Evolutionary conservation across 140 eudicot species (phyloP).

Genomic region (Oenanthe javanica): DNA sequence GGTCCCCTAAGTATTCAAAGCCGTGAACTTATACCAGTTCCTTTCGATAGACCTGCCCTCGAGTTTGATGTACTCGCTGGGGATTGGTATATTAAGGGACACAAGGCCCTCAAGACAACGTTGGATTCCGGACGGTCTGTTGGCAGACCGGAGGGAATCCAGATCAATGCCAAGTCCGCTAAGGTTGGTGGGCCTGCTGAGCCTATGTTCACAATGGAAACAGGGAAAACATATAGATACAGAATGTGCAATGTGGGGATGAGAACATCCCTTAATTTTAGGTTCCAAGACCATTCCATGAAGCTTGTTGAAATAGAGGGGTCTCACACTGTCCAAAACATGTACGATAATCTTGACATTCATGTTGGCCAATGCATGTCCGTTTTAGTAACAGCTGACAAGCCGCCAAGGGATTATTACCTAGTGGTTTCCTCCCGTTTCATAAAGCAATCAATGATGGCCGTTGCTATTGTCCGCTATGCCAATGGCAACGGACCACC

Average conservation of each 20-base stretch:
- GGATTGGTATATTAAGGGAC: slow-evolving; percentile 81
- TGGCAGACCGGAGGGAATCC: slow-evolving; percentile 67
- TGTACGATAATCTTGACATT: slow-evolving; percentile 61
- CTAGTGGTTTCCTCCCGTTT: slow-evolving; percentile 66
- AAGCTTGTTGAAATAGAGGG: slow-evolving; percentile 82
- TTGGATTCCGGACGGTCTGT: slow-evolving; percentile 62
- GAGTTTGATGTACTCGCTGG: slow-evolving; percentile 61
- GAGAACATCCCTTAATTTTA: slow-evolving; percentile 62
- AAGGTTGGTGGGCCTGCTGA: slow-evolving; percentile 41
- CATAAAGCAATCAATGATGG: slow-evolving; percentile 29
- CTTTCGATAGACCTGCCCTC: slow-evolving; percentile 56
- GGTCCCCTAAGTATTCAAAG: slow-evolving; percentile 52
- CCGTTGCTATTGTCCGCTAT: slow-evolving; percentile 54
- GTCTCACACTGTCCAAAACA: slow-evolving; percentile 70
- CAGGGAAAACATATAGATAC: slow-evolving; percentile 69
- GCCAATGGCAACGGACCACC: slow-evolving; percentile 36
- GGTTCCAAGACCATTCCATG: slow-evolving; percentile 72
- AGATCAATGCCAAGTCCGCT: slow-evolving; percentile 58
- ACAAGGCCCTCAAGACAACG: slow-evolving; percentile 37
- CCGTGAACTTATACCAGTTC: slow-evolving; percentile 67
- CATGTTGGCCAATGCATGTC: slow-evolving; percentile 81
- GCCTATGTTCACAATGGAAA: slow-evolving; percentile 54
- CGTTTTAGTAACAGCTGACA: slow-evolving; percentile 62
- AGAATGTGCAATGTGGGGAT: slow-evolving; percentile 70
- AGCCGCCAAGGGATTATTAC: slow-evolving; percentile 68